phyloP scores from a whole-genome alignment of 2,329 filamentous ascomycete genomes.

The Claviceps lovelessii region DNA sequence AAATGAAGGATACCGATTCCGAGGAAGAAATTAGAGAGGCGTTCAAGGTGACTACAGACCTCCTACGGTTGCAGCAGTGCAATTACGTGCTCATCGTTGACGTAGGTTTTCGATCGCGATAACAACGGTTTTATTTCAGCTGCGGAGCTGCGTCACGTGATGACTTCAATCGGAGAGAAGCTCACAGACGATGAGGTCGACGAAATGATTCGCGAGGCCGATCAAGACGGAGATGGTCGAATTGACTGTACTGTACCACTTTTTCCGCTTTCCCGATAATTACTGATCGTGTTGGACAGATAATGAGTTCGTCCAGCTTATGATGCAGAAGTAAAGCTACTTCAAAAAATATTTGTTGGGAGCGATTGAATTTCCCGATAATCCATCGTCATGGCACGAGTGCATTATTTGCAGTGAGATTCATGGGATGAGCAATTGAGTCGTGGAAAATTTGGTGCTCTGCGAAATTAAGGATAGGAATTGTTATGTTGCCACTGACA shows the following conservation, averaged over 20 bases:
- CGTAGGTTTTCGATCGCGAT: conserved; percentile 65
- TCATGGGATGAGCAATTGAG: not conserved
- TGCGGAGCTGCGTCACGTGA: conserved; percentile 75
- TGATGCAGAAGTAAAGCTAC: conserved; percentile 77
- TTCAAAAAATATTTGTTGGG: not conserved
- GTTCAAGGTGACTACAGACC: conserved; percentile 49
- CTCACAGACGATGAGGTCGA: conserved; percentile 82
- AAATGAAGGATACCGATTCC: conserved; percentile 88
- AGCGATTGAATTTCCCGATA: not conserved
- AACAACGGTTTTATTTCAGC: conserved; percentile 89
- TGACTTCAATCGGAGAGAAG: conserved; percentile 87
- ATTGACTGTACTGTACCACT: conserved; percentile 57
- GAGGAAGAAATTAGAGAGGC: conserved; percentile 84
- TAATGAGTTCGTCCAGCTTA: conserved; percentile 86
- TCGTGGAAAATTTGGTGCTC: conserved; percentile 3
- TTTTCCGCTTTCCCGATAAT: not conserved
- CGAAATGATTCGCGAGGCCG: conserved; percentile 85
- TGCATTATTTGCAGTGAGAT: not conserved
- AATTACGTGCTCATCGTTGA: not conserved
- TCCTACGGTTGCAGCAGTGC: not conserved
- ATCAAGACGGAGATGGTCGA: conserved; percentile 77
- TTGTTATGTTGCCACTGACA: not conserved
- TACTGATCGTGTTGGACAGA: conserved; percentile 33
- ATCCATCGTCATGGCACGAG: not conserved
- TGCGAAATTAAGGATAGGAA: not conserved